phyloP scores from a whole-genome alignment of 495 filamentous ascomycete species.

The Lasiosphaeria miniovina region DNA sequence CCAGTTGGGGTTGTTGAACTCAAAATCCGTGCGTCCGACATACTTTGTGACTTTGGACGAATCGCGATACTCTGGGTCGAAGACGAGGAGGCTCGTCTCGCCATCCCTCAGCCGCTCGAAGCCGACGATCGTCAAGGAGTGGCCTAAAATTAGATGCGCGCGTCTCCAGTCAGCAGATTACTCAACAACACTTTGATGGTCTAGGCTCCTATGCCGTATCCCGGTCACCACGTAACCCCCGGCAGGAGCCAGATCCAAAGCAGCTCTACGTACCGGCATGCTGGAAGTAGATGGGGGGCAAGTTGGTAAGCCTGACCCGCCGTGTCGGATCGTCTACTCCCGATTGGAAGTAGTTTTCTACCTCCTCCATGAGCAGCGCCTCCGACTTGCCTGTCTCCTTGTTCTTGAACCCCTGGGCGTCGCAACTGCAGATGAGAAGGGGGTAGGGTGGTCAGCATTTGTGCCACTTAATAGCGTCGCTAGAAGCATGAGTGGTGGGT shows the following conservation, averaged over 20 bases:
- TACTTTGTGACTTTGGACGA: conserved; percentile 58
- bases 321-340: conserved; percentile 36
- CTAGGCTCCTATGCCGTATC: no score
- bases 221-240: no score
- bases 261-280: conserved; percentile 56
- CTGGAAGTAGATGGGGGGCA: conserved; percentile 90
- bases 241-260: no score
- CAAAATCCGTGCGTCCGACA: conserved; percentile 41
- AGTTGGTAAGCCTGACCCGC: conserved; percentile 63
- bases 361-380: conserved; percentile 54
- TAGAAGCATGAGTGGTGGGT: not conserved
- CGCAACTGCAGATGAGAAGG: conserved; percentile 25
- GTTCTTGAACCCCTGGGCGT: conserved; percentile 37
- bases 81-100: conserved; percentile 70
- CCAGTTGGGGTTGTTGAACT: conserved; percentile 47
- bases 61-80: conserved; percentile 84
- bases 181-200: no score
- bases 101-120: conserved; percentile 69
- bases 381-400: conserved; percentile 32
- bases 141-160: conserved; percentile 48
- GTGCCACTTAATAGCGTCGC: not conserved
- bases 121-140: conserved; percentile 90
- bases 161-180: no score
- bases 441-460: not conserved
- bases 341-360: conserved; percentile 72